A percentile compares a stretch with the other conserved stretches of the same genome.
Evolutionary conservation across 768 basidiomycete genomes (phyloP).

Genomic region (Hemileccinum impolitum): DNA sequence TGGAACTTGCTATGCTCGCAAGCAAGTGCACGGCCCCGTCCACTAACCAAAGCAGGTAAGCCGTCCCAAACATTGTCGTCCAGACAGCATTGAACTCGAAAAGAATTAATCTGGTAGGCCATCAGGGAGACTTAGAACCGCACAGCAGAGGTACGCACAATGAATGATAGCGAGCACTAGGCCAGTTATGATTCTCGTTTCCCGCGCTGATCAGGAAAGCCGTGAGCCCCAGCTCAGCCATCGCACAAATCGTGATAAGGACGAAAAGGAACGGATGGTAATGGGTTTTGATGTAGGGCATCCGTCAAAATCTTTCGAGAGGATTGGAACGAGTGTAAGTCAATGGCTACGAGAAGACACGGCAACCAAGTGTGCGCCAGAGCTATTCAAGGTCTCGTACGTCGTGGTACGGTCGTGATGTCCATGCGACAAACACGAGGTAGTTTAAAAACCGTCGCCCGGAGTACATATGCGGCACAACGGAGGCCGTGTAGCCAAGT

Average conservation of each 20-base stretch:
- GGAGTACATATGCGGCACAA: neutral
- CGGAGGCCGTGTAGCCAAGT: conserved; percentile 4
- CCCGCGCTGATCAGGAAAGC: conserved; percentile 70
- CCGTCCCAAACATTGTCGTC: conserved; percentile 69
- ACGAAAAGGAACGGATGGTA: conserved; percentile 63
- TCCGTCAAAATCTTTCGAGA: conserved; percentile 19
- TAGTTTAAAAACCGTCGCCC: conserved; percentile 8
- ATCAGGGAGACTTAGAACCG: conserved; percentile 3
- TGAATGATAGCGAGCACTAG: conserved; percentile 59
- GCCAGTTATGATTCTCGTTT: conserved; percentile 60
- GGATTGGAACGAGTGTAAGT: conserved; percentile 10
- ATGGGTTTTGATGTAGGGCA: conserved; percentile 46
- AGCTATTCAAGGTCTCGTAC: conserved; percentile 20
- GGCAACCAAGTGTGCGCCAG: conserved; percentile 2
- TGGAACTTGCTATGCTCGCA: conserved; percentile 75
- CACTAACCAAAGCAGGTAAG: conserved; percentile 70
- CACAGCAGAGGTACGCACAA: conserved; percentile 42
- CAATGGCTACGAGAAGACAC: conserved; percentile 11
- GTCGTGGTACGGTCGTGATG: conserved; percentile 24
- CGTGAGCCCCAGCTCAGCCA: conserved; percentile 73
- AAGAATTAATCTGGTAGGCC: conserved; percentile 45
- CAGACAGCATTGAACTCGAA: conserved; percentile 66
- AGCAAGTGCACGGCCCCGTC: conserved; percentile 64
- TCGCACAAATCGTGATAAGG: conserved; percentile 61
- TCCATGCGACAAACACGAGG: conserved; percentile 35